A percentile compares a stretch with the other conserved stretches of the same genome.
Evolutionary conservation across 352 stramenopile genomes (phyloP).

Genomic region (Pythium phragmiticola): DNA sequence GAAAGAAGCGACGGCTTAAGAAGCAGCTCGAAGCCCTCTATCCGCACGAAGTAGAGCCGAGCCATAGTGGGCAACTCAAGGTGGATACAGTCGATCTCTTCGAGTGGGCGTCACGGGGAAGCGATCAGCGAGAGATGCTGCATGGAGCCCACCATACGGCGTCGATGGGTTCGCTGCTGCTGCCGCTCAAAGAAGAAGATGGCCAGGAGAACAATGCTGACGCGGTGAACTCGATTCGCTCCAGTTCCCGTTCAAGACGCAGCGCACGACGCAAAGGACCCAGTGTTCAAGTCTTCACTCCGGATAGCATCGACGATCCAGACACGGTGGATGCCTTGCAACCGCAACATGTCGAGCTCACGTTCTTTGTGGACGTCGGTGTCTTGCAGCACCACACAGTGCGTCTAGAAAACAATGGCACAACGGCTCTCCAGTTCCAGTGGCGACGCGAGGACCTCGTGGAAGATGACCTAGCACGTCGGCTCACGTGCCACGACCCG

Average conservation of each 20-base stretch:
- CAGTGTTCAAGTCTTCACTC: constrained; percentile 15
- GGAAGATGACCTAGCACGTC: constrained; percentile 7
- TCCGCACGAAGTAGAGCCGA: constrained; percentile 61
- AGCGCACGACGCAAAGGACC: constrained; percentile 16
- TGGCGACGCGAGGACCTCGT: constrained; percentile 41
- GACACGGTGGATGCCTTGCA: neutral
- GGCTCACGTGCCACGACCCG: constrained; percentile 13
- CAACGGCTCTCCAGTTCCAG: constrained; percentile 51
- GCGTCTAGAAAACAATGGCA: constrained; percentile 48
- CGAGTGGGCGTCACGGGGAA: constrained; percentile 44
- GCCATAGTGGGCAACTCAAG: constrained; percentile 43
- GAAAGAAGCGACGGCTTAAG: constrained; percentile 60
- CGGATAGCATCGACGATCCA: neutral
- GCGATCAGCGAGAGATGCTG: constrained; percentile 14
- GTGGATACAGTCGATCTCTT: constrained; percentile 68
- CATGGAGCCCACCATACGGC: neutral
- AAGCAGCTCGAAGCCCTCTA: constrained; percentile 69
- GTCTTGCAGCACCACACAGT: constrained; percentile 45
- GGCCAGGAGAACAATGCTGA: constrained; percentile 18
- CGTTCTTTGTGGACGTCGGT: constrained; percentile 41
- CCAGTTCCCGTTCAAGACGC: constrained; percentile 9
- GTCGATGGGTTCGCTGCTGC: constrained; percentile 20
- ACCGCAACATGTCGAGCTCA: constrained; percentile 30
- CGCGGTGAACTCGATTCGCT: constrained; percentile 19
- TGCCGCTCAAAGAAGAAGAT: constrained; percentile 20